These are phyloP conservation scores for Lojkania enalia DNA, from an alignment of 2,329 filamentous ascomycete species.

Conservation along the genomic window DNA sequence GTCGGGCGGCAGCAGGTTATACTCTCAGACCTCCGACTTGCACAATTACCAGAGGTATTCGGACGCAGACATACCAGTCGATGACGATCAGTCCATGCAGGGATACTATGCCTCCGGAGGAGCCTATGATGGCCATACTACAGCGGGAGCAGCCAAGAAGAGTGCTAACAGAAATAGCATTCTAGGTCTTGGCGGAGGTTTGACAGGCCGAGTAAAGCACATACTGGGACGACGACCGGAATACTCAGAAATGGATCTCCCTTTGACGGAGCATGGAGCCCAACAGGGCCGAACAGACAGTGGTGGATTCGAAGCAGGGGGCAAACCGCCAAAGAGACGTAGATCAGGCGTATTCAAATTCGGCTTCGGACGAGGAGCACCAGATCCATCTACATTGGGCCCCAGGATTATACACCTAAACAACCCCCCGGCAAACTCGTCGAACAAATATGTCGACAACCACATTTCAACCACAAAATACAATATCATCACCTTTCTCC, in stretches of 20 bases:
- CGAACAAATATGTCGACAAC: conserved; percentile 92
- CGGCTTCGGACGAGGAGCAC: conserved; percentile 80
- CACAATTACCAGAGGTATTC: conserved; percentile 92
- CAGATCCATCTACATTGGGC: conserved; percentile 87
- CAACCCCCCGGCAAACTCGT: conserved; percentile 88
- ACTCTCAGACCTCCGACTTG: conserved; percentile 78
- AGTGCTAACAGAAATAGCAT: conserved; percentile 86
- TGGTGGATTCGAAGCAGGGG: conserved; percentile 41
- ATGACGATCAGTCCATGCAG: conserved; percentile 74
- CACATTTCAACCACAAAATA: conserved; percentile 98
- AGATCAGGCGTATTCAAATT: conserved; percentile 77
- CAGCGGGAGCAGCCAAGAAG: conserved; percentile 54
- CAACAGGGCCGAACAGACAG: conserved; percentile 47
- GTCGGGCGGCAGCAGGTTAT: conserved; percentile 49
- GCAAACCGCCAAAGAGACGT: conserved; percentile 45
- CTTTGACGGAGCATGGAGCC: conserved; percentile 76
- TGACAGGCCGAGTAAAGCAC: conserved; percentile 86
- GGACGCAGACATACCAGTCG: conserved; percentile 78
- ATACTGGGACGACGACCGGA: conserved; percentile 82
- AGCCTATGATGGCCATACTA: conserved; percentile 59
- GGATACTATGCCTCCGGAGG: conserved; percentile 74
- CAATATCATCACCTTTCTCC: conserved; percentile 88
- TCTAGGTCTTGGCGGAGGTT: conserved; percentile 79
- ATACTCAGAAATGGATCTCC: conserved; percentile 98
- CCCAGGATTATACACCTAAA: conserved; percentile 94